phyloP scores from a whole-genome alignment of 371 early-diverging fungal species.

The Chytridiales sp. region DNA sequence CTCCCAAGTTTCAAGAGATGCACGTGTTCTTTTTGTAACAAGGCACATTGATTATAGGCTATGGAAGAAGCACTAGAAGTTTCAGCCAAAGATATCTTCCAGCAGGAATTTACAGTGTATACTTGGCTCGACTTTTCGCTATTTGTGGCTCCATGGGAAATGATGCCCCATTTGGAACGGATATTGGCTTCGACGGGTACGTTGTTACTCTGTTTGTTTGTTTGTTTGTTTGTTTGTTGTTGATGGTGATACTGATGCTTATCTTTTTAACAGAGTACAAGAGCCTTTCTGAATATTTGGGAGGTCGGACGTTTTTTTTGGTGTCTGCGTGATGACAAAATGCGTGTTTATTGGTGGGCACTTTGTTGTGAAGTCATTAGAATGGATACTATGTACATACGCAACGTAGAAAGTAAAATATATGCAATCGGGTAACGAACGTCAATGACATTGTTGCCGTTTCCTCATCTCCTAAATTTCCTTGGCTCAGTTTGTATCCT shows the following conservation, averaged over 20 bases:
- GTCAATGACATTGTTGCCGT: no score
- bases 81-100: conserved; percentile 71
- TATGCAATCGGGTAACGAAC: no score
- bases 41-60: conserved; percentile 39
- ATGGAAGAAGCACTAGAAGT: conserved; percentile 70
- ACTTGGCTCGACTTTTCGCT: conserved; percentile 81
- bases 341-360: no score
- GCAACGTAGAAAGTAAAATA: no score
- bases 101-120: conserved; percentile 86
- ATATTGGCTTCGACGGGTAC: conserved; percentile 47
- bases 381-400: no score
- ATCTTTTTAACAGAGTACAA: conserved; percentile 6
- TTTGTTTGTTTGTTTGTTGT: not conserved
- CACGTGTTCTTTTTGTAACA: not conserved
- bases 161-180: conserved; percentile 85
- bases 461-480: no score
- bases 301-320: conserved; percentile 16
- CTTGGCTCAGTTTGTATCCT: no score
- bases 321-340: no score
- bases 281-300: conserved; percentile 27
- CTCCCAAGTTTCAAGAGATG: not conserved
- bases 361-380: no score
- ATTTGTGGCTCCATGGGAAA: conserved; percentile 74
- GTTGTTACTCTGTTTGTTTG: not conserved
- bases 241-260: not conserved